phyloP scores from a whole-genome alignment of 176 grass and related monocot genomes.

The Panicum miliaceum region DNA sequence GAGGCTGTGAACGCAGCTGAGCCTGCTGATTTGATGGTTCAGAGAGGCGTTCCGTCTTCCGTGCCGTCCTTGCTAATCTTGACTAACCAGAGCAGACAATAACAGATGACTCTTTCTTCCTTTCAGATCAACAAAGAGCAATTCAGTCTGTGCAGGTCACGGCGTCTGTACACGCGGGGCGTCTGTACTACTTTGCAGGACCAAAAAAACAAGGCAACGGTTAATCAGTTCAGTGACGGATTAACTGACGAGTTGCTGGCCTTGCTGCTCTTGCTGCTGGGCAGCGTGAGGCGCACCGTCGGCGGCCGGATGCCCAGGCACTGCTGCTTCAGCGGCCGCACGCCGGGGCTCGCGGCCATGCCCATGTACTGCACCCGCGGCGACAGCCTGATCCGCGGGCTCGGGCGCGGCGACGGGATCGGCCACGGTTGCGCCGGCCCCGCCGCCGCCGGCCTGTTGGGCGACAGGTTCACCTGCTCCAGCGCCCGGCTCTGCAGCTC shows the following conservation, averaged over 20 bases:
- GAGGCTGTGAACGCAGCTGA: background rate
- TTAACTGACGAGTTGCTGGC: background rate
- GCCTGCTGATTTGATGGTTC: background rate
- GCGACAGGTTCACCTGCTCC: slow-evolving; percentile 71
- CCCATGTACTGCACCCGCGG: slow-evolving; percentile 61
- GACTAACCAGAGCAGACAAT: background rate
- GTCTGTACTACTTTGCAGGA: background rate
- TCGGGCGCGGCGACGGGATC: slow-evolving; percentile 64
- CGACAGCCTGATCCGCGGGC: slow-evolving; percentile 58
- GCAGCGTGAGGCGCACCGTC: slow-evolving; percentile 50
- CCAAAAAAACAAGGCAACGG: background rate
- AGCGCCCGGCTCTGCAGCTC: slow-evolving; percentile 67
- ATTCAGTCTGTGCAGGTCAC: background rate
- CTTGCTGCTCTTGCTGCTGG: slow-evolving; percentile 2
- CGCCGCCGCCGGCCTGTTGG: slow-evolving; percentile 13
- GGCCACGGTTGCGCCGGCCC: slow-evolving; percentile 2
- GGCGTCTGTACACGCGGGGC: background rate
- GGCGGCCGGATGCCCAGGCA: slow-evolving; percentile 53
- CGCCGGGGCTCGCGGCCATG: slow-evolving; percentile 23
- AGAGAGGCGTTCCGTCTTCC: background rate
- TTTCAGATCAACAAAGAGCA: background rate
- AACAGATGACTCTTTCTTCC: background rate
- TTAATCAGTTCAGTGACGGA: background rate
- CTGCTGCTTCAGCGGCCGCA: slow-evolving; percentile 37
- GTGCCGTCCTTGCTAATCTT: background rate